Evolutionary conservation across 2,329 filamentous ascomycete species (phyloP).

Genomic region (Fusarium coicis): DNA sequence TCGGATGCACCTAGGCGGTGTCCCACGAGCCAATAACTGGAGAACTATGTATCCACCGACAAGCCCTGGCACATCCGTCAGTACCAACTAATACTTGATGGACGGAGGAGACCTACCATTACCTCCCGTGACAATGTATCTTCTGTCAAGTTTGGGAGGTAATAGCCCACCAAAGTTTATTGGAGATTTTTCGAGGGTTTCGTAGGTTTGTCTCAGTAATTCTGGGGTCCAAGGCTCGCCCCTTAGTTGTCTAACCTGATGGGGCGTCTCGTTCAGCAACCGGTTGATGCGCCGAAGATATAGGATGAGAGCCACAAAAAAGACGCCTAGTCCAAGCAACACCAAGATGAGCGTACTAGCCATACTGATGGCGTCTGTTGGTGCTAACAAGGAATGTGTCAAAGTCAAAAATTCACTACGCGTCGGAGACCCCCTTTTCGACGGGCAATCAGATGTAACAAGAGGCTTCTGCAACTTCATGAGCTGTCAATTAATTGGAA

Average conservation of each 20-base stretch:
- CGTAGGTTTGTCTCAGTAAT: neutral
- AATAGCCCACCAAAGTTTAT: neutral
- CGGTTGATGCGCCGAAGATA: neutral
- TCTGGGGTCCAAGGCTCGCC: neutral
- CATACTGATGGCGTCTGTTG: neutral
- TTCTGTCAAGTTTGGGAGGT: neutral
- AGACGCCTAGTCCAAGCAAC: neutral
- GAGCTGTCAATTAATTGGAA: neutral
- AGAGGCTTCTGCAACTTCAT: neutral
- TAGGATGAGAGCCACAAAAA: neutral
- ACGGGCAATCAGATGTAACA: neutral
- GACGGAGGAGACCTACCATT: neutral
- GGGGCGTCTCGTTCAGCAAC: neutral
- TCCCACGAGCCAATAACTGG: constrained; percentile 5
- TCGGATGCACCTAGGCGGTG: neutral
- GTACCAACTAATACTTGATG: neutral
- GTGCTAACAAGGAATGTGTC: neutral
- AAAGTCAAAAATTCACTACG: neutral
- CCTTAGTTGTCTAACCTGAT: neutral
- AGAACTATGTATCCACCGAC: constrained; percentile 20
- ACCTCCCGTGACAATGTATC: constrained; percentile 9
- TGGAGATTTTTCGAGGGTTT: neutral
- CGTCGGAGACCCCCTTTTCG: neutral
- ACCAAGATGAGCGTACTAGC: neutral
- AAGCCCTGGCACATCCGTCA: neutral